Evolutionary conservation across 805 yeast genomes (phyloP).

Genomic region (Priceomyces castillae): DNA sequence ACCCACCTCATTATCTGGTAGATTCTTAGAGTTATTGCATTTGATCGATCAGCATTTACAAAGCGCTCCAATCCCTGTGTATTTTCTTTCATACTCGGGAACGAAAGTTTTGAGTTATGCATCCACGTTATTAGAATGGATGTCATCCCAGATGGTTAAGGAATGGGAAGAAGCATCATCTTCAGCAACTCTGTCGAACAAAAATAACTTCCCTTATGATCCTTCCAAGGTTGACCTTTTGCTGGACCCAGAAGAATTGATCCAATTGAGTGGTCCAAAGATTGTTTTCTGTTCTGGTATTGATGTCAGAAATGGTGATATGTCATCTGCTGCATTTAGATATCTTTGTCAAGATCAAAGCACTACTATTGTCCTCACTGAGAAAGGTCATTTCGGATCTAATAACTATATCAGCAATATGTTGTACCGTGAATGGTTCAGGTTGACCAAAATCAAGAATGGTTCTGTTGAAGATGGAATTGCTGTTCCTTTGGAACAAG

Average conservation of each 20-base stretch:
- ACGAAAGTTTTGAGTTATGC: slow-evolving; percentile 78
- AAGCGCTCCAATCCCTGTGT: slow-evolving; percentile 63
- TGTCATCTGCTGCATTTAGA: slow-evolving; percentile 50
- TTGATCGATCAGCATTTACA: slow-evolving; percentile 66
- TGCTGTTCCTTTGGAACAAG: slow-evolving; percentile 50
- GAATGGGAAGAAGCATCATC: slow-evolving; percentile 64
- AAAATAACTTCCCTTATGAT: slow-evolving; percentile 76
- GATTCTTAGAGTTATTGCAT: slow-evolving; percentile 76
- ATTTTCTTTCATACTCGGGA: slow-evolving; percentile 75
- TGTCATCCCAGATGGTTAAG: slow-evolving; percentile 81
- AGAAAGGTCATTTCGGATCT: slow-evolving; percentile 44
- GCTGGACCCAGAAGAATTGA: slow-evolving; percentile 54
- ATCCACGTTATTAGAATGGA: slow-evolving; percentile 91
- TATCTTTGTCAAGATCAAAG: slow-evolving; percentile 61
- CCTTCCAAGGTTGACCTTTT: slow-evolving; percentile 57
- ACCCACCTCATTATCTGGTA: slow-evolving; percentile 78
- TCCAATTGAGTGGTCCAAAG: slow-evolving; percentile 62
- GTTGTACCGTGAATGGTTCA: slow-evolving; percentile 55
- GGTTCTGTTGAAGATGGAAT: slow-evolving; percentile 56
- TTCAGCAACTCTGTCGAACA: slow-evolving; percentile 24
- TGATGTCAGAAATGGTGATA: slow-evolving; percentile 61
- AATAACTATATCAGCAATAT: slow-evolving; percentile 46
- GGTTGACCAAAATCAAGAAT: slow-evolving; percentile 32
- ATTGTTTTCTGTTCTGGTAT: slow-evolving; percentile 76
- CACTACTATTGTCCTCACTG: slow-evolving; percentile 74